Conservation (phyloP, 2,329 filamentous ascomycete genomes). For the Berkeleyomyces basicola region DNA sequence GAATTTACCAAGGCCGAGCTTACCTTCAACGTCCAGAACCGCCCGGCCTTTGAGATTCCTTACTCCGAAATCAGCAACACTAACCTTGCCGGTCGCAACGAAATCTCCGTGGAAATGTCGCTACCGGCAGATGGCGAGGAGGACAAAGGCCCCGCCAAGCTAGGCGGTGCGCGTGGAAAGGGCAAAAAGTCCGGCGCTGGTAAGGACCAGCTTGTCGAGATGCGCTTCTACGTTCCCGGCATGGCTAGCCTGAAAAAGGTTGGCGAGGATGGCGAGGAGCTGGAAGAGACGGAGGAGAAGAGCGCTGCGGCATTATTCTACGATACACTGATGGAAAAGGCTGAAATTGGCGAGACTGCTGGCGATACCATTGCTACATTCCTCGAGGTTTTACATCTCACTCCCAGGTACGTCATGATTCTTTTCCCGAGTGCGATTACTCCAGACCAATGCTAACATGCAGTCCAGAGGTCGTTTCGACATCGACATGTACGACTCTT, state of each 20-base stretch:
- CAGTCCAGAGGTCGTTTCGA: slow-evolving; percentile 80
- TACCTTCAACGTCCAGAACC: slow-evolving; percentile 90
- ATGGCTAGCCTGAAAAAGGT: slow-evolving; percentile 63
- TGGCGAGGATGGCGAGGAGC: slow-evolving; percentile 43
- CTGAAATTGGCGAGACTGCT: slow-evolving; percentile 97
- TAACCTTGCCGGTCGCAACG: slow-evolving; percentile 91
- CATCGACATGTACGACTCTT: slow-evolving; percentile 98
- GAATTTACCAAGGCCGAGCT: slow-evolving; percentile 93
- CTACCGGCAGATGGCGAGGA: slow-evolving; percentile 55
- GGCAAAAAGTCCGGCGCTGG: slow-evolving; percentile 83
- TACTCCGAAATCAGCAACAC: slow-evolving; percentile 97
- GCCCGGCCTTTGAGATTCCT: slow-evolving; percentile 88
- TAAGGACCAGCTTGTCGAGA: slow-evolving; percentile 87
- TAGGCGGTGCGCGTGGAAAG: slow-evolving; percentile 56
- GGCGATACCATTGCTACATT: slow-evolving; percentile 97
- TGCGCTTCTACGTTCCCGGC: slow-evolving; percentile 97
- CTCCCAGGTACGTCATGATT: slow-evolving; percentile 48
- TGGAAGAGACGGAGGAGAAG: slow-evolving; percentile 60
- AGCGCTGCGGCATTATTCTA: slow-evolving; percentile 97
- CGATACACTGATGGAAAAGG: slow-evolving; percentile 93
- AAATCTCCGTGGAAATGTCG: slow-evolving; percentile 89
- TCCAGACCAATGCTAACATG: slow-evolving; percentile 17
- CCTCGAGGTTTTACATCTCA: slow-evolving; percentile 90
- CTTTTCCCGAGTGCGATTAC: slow-evolving; percentile 1
- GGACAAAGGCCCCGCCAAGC: slow-evolving; percentile 48